Base-by-base conservation (phyloP, 345 rosid genomes). In the Eucalyptus caleyi region DNA sequence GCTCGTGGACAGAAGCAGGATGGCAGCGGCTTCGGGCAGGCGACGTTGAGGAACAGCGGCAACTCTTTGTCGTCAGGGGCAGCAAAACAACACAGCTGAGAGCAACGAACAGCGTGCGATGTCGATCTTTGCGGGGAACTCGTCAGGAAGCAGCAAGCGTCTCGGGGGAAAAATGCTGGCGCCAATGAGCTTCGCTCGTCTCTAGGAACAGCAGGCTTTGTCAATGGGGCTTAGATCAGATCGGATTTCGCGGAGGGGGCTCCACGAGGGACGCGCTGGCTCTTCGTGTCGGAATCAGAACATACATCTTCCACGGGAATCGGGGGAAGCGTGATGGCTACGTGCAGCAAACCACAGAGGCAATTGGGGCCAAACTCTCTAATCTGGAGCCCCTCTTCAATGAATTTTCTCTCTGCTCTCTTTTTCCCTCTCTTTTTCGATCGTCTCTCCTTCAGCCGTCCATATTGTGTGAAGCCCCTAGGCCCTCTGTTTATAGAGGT, bases 81-180 rank as follows among this genome's bases (percentile, higher is more conserved):
- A 24, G 14, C 65, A 27, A 11, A n/a, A 23, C 65, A 0, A 1
- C n/a, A 5, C 30, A 59, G n/a, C 14, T 9, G 62, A 56, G 16
- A 56, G 62, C 30, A 56, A 24, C 30, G 6, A 0, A 9, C 62
- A 50, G 53, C 53, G 53, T 50, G 53, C 19, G 53, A 16, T 6
- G 8, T 50, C 53, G 19, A 50, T 50, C 53, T 50, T 50, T 50
- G 53, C 19, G 7, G 53, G 53, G 19, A 50, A 50, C 8, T 50
- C 19, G 53, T 50, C 53, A 50, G 53, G 53, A 50, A 50, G 19
- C 53, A 50, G 53, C 53, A 50, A 6, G 62, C 62, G 6, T 11
- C 13, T 9, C 62, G 62, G 1, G 3, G 27, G 27, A 0, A 23
- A 56, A 24, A 0, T 2, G 6, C 13, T 9, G 30, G 30, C 27